phyloP scores from a whole-genome alignment of 2,329 filamentous ascomycete species.

The Chrysoporthe austroafricana region DNA sequence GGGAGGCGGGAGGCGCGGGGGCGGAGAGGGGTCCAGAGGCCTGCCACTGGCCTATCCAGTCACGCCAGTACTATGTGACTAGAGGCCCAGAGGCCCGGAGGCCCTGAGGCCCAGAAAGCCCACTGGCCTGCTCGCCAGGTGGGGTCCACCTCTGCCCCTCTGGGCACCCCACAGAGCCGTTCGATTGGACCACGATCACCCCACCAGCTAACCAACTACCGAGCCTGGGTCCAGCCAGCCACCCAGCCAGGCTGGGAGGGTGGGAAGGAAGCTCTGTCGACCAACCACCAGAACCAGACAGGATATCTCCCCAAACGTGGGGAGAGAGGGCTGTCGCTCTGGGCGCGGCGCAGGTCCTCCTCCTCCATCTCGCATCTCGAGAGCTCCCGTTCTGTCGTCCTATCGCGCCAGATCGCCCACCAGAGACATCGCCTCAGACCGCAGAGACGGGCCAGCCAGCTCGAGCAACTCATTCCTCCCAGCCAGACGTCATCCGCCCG shows the following conservation, averaged over 20 bases:
- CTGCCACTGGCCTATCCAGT: no score
- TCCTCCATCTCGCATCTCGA: neutral
- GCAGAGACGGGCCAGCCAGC: neutral
- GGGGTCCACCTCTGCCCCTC: no score
- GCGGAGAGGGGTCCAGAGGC: no score
- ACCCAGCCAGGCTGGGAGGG: constrained; percentile 1
- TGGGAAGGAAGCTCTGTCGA: neutral
- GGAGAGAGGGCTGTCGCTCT: no score
- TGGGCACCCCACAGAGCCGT: neutral
- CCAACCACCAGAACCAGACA: constrained; percentile 5
- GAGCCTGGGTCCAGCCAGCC: neutral
- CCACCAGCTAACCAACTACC: constrained; percentile 19
- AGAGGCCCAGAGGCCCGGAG: no score
- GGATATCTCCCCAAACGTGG: neutral
- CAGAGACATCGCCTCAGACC: neutral
- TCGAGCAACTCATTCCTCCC: no score
- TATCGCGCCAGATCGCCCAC: neutral
- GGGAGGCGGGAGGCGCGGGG: no score
- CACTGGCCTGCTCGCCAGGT: neutral
- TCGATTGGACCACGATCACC: constrained; percentile 20
- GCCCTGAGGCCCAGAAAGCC: neutral
- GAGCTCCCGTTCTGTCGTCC: no score
- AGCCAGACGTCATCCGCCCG: neutral
- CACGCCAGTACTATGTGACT: no score
- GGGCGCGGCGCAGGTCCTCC: neutral